Conservation (phyloP, 2,329 filamentous ascomycete species). For the Zasmidium angulare region DNA sequence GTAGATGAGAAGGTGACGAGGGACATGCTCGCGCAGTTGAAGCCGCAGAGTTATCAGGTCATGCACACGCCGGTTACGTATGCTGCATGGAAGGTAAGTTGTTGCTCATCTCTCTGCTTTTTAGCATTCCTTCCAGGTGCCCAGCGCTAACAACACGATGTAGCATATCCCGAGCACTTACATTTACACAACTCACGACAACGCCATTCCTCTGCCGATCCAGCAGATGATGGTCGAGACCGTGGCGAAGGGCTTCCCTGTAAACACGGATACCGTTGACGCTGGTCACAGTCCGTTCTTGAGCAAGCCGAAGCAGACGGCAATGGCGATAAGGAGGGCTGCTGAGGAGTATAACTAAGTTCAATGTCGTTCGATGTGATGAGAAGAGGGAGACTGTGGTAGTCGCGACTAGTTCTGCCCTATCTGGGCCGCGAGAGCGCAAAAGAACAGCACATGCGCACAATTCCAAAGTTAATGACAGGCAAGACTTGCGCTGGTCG, state of each 20-base stretch:
- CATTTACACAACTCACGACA: constrained; percentile 42
- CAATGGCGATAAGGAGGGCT: constrained; percentile 20
- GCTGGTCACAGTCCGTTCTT: constrained; percentile 31
- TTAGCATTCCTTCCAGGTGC: background rate
- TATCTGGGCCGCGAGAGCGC: too few relatives aligned
- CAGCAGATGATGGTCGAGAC: constrained; percentile 40
- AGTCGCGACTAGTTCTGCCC: too few relatives aligned
- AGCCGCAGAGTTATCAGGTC: constrained; percentile 13
- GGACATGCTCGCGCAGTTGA: constrained; percentile 8
- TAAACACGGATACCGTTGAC: constrained; percentile 23
- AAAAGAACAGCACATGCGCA: too few relatives aligned
- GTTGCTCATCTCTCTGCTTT: background rate
- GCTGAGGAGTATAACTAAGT: constrained; percentile 11
- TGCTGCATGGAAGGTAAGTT: constrained; percentile 35
- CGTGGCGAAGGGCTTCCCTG: constrained; percentile 17
- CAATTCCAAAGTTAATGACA: too few relatives aligned
- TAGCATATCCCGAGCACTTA: constrained; percentile 41
- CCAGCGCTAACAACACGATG: background rate
- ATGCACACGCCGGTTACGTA: constrained; percentile 22
- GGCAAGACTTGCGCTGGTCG: too few relatives aligned
- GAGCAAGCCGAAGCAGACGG: constrained; percentile 25
- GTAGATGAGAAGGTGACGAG: constrained; percentile 9
- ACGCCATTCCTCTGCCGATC: constrained; percentile 35
- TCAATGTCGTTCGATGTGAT: too few relatives aligned
- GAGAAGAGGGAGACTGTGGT: too few relatives aligned